Base-by-base conservation (phyloP, 352 stramenopile genomes). In the Globisporangium carolinianum region DNA sequence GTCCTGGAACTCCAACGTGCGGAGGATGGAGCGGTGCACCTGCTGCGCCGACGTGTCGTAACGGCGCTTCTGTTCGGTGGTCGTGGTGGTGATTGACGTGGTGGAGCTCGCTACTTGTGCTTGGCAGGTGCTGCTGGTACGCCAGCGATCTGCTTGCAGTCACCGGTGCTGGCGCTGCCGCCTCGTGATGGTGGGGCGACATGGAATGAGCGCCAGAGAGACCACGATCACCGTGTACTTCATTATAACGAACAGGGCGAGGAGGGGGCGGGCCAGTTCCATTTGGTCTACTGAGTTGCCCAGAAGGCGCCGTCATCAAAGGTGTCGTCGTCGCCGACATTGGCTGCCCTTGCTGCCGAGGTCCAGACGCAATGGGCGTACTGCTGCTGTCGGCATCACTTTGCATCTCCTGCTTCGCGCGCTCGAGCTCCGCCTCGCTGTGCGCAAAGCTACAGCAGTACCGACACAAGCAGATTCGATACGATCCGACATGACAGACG, bases 361-460 rank as follows among this genome's bases (percentile, higher is more conserved):
- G 24, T 32, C 24, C 24, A 32, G 24, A 32, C 6, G 36, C 50
- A 24, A 15, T 42, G 24, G 37, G 9, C 37, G 32, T 10, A 53
- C n/a, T 35, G 37, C 11, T 43, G 45, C 14, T n/a, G 17, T 17
- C n/a, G 45, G 57, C 51, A 53, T 46, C 58, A 58, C 54, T 54
- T 17, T 35, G 14, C 45, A 35, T 17, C n/a, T 7, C 12, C 42
- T 32, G 24, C 24, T 11, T 14, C 7, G 12, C 42, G 12, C 54
- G 65, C 43, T 66, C 79, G 17, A 91, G 61, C 53, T 94, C 79
- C 46, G 87, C 66, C 49, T 91, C 72, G 46, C 81, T 79, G 45
- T 94, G 83, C n/a, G 83, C 83, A 77, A 91, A 94, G 46, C 83
- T 92, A 32, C 24, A 32, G 24, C 3, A 32, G 24, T 32, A 32